phyloP scores from a whole-genome alignment of 164 flowering plant species.

The Vitis amurensis region DNA sequence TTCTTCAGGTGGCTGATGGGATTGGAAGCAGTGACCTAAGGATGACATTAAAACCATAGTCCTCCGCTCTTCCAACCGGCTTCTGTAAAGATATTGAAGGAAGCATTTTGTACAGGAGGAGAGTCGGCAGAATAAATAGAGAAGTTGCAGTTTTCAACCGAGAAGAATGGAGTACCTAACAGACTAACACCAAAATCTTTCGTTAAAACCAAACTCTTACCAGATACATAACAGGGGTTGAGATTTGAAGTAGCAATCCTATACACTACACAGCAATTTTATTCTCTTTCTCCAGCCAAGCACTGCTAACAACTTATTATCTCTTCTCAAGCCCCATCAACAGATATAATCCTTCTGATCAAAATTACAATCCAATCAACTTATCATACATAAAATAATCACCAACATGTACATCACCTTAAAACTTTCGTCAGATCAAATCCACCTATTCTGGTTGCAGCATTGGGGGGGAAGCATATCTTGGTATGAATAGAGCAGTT shows the following conservation, averaged over 20 bases:
- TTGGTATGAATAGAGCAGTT: not conserved
- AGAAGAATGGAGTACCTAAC: too few relatives aligned
- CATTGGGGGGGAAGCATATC: too few relatives aligned
- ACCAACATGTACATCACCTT: conserved; percentile 16
- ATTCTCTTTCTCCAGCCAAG: conserved; percentile 5
- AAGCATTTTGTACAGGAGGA: too few relatives aligned
- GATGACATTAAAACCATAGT: too few relatives aligned
- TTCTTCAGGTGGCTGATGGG: too few relatives aligned
- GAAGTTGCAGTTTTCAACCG: too few relatives aligned
- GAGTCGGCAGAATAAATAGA: too few relatives aligned
- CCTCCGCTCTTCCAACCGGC: too few relatives aligned
- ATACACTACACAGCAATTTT: conserved; percentile 12
- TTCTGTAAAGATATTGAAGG: too few relatives aligned
- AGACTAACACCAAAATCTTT: not conserved
- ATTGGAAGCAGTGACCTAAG: too few relatives aligned
- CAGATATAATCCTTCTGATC: not conserved
- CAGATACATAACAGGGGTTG: not conserved
- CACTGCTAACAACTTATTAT: not conserved
- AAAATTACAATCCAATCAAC: conserved; percentile 7
- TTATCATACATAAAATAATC: conserved; percentile 16
- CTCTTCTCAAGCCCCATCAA: conserved; percentile 2
- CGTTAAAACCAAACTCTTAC: not conserved
- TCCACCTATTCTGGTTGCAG: conserved; percentile 1
- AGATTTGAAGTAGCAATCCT: conserved; percentile 8
- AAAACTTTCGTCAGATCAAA: not conserved